Base-by-base conservation (phyloP, 2,329 filamentous ascomycete genomes). In the Pestalotiopsis sp. region DNA sequence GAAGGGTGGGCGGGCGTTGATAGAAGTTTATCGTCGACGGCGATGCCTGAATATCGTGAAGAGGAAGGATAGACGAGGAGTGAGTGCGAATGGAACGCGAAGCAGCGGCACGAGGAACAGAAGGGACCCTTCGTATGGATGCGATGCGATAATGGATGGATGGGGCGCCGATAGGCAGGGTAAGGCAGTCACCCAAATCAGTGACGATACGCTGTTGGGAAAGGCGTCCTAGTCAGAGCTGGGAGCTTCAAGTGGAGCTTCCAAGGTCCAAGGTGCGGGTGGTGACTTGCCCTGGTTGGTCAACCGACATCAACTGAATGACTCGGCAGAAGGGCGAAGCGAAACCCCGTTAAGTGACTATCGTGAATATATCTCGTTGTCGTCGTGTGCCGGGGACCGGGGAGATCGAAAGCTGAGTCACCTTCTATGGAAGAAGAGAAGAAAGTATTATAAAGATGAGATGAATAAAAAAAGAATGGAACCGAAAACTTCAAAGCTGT, bases 221-320 rank as follows among this genome's bases (percentile, higher is more conserved):
- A 39, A 52, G 31, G 56, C 41, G 38, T 66, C 23, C 64, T 52
- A 49, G 57, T 23, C 31, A 56, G 57, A 63, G 66, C 58, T 62
- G 59, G 57, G 66, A 63, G 66, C 66, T 67, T 58, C 66, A 62
- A 38, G 66, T 58, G 36, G 57, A 27, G 57, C 39, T 67, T n/a
- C n/a, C 45, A 52, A 23, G 20, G 45, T 52, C 31, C 56, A 60
- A 52, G 66, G 66, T 67, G 66, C 17, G 41, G 31, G 64, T 17
- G 45, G 66, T 67, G 61, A 58, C 58, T 31, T 9, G 38, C 20
- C 23, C 57, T 67, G 66, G 68, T 70, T 74, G 73, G 69, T 71
- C 70, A 73, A 73, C 75, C 75, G 74, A 77, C 74, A 71, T 77
- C 75, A 77, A 75, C 65, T 71, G 71, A 77, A 77, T 77, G 75